These are phyloP conservation scores for Thelonectria discophora DNA, from an alignment of 2,329 filamentous ascomycete species.

Conservation along the genomic window DNA sequence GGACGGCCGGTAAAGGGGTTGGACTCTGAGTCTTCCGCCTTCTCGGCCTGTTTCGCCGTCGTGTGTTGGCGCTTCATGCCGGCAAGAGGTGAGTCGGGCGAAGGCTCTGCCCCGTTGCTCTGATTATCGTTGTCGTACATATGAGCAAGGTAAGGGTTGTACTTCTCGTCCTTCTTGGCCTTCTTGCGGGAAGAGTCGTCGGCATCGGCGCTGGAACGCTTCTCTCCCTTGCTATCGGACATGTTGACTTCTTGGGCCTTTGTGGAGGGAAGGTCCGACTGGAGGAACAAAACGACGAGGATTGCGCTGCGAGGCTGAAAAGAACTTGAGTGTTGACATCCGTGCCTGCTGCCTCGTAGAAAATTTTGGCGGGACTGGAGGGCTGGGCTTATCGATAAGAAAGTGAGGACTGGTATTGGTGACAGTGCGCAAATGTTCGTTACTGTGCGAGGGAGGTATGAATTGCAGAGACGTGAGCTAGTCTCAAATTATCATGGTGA, in stretches of 20 bases:
- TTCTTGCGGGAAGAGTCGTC: conserved; percentile 56
- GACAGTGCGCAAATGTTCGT: neutral
- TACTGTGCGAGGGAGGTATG: conserved; percentile 28
- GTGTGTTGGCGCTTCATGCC: conserved; percentile 81
- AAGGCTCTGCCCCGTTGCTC: conserved; percentile 49
- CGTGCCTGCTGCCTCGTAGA: conserved; percentile 36
- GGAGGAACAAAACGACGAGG: conserved; percentile 15
- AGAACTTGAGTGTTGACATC: conserved; percentile 28
- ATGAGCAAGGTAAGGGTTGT: conserved; percentile 93
- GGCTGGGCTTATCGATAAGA: conserved; percentile 48
- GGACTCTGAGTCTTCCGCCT: conserved; percentile 79
- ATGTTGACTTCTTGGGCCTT: conserved; percentile 43
- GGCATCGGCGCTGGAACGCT: conserved; percentile 56
- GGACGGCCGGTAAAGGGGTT: conserved; percentile 86
- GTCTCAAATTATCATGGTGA: too few species aligned
- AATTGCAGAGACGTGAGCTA: neutral
- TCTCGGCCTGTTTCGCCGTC: conserved; percentile 76
- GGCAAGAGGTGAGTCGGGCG: conserved; percentile 62
- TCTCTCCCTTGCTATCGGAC: conserved; percentile 52
- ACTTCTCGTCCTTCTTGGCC: conserved; percentile 52
- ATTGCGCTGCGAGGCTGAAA: conserved; percentile 39
- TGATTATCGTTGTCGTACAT: conserved; percentile 69
- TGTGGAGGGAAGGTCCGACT: conserved; percentile 13
- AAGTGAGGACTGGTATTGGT: neutral
- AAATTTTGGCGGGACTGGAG: conserved; percentile 43